These are phyloP conservation scores for Phanerodontia chrysosporium DNA, from an alignment of 768 basidiomycete genomes.

Conservation along the genomic window DNA sequence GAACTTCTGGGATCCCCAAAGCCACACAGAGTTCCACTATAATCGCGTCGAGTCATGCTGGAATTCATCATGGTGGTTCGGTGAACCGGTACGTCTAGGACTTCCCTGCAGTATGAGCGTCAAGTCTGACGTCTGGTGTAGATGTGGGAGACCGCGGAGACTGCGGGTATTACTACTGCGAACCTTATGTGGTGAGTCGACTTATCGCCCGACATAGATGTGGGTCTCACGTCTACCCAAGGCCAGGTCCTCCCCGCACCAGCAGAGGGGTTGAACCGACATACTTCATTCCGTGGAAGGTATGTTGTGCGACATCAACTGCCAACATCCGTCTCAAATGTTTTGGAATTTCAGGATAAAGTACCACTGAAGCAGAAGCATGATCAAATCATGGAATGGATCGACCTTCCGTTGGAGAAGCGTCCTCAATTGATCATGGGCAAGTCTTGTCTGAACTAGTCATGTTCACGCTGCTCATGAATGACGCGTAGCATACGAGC, in stretches of 20 bases:
- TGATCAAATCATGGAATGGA: constrained; percentile 75
- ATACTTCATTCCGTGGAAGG: constrained; percentile 79
- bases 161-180: constrained; percentile 69
- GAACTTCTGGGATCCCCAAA: constrained; percentile 85
- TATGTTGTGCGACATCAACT: no score
- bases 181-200: constrained; percentile 85
- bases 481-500: constrained; percentile 61
- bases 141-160: constrained; percentile 90
- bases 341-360: constrained; percentile 48
- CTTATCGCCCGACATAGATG: not conserved
- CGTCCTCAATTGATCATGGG: constrained; percentile 79
- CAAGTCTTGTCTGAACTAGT: constrained; percentile 26
- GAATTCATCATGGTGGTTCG: constrained; percentile 79
- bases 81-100: constrained; percentile 68
- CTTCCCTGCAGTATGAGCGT: not conserved
- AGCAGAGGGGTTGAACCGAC: constrained; percentile 59
- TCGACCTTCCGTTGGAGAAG: constrained; percentile 66
- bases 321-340: no score
- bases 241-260: constrained; percentile 82
- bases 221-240: constrained; percentile 22
- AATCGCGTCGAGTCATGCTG: constrained; percentile 56
- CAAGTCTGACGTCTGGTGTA: constrained; percentile 23
- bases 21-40: constrained; percentile 65
- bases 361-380: constrained; percentile 67
- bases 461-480: not conserved